These are phyloP conservation scores for Seiridium cupressi DNA, from an alignment of 2,329 filamentous ascomycete species.

Conservation along the genomic window DNA sequence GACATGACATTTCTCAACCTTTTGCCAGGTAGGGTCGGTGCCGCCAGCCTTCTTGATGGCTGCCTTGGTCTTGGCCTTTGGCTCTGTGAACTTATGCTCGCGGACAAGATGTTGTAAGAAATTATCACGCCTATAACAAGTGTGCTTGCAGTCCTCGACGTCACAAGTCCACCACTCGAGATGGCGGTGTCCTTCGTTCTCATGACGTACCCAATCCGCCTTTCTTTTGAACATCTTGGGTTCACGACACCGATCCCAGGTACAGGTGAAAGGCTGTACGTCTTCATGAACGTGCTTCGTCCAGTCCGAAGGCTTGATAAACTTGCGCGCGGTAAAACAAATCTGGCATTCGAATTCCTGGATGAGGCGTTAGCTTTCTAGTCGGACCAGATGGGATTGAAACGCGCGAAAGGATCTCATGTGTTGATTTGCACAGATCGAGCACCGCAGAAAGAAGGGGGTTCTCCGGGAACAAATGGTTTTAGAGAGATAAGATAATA, in stretches of 20 bases:
- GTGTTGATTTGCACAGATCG: too few relatives aligned
- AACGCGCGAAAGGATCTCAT: too few relatives aligned
- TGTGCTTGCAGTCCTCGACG: conserved; percentile 75
- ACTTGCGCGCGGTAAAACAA: conserved; percentile 82
- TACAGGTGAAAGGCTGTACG: conserved; percentile 90
- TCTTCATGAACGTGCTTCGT: conserved; percentile 96
- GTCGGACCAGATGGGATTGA: too few relatives aligned
- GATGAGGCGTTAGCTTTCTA: too few relatives aligned
- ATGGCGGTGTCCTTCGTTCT: conserved; percentile 87
- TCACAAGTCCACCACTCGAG: conserved; percentile 90
- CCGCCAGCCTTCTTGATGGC: conserved; percentile 59
- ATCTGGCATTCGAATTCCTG: conserved; percentile 81
- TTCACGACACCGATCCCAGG: conserved; percentile 78
- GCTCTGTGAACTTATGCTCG: conserved; percentile 84
- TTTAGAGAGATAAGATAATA: neutral
- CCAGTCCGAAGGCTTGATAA: conserved; percentile 92
- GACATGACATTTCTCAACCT: conserved; percentile 74
- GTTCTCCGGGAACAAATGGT: too few relatives aligned
- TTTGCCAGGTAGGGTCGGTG: conserved; percentile 68
- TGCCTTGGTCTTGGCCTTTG: conserved; percentile 73
- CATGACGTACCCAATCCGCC: conserved; percentile 92
- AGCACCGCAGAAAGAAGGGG: too few relatives aligned
- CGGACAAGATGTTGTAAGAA: conserved; percentile 90
- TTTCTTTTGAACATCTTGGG: conserved; percentile 93
- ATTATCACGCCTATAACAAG: conserved; percentile 85